Percentiles rank a stretch among this genome's conserved stretches.
These are phyloP conservation scores for Aquanectria penicillioides DNA, from an alignment of 2,329 filamentous ascomycete genomes.

Conservation along the genomic window DNA sequence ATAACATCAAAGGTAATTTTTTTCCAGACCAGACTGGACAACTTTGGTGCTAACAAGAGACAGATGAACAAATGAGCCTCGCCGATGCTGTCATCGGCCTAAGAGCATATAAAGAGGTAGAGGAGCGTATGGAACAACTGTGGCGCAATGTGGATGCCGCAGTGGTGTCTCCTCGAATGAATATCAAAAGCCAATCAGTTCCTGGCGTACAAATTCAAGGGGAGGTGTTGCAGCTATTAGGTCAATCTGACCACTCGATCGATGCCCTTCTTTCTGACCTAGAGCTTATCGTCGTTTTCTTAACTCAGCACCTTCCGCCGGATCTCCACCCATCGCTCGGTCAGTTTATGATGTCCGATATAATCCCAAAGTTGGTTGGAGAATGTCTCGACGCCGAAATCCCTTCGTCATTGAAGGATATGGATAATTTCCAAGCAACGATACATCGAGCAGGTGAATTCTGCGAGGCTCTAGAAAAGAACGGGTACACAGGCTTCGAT, in stretches of 20 bases:
- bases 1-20: constrained; percentile 60
- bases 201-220: constrained; percentile 54
- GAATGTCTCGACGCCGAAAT: constrained; percentile 82
- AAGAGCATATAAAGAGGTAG: constrained; percentile 68
- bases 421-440: constrained; percentile 76
- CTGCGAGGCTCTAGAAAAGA: constrained; percentile 67
- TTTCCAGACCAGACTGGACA: background rate
- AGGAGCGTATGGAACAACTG: constrained; percentile 67
- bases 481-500: constrained; percentile 70
- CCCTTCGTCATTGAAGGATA: constrained; percentile 76
- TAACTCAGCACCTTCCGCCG: constrained; percentile 61
- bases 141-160: constrained; percentile 71
- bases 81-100: constrained; percentile 65
- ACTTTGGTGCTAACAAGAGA: constrained; percentile 27
- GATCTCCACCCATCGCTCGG: constrained; percentile 71
- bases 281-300: constrained; percentile 60
- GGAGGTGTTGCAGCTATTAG: constrained; percentile 55
- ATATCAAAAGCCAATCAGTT: constrained; percentile 46
- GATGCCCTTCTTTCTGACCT: constrained; percentile 65
- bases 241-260: constrained; percentile 56
- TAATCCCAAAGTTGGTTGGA: constrained; percentile 75
- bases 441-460: constrained; percentile 74
- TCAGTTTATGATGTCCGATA: constrained; percentile 73
- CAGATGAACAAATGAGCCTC: constrained; percentile 63
- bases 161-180: constrained; percentile 69